Base-by-base conservation (phyloP, 495 filamentous ascomycete species). In the Sordaria brevicollis region DNA sequence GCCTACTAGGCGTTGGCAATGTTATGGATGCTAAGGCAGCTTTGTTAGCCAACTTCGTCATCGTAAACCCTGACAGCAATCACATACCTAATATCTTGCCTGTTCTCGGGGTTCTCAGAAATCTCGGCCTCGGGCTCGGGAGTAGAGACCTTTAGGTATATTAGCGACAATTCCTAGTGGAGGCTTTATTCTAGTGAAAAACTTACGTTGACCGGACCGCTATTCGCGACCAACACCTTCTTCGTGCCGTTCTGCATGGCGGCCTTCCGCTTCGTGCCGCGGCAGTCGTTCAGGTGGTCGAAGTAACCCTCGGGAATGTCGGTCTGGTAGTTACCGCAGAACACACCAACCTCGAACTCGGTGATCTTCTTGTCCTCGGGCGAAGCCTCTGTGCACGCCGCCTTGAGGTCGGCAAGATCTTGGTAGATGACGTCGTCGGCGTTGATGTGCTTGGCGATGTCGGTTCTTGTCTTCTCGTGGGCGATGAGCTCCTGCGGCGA, bases 401-500 rank as follows among this genome's bases (percentile, higher is more conserved):
- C 89, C 77, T 92, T 90, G 10, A 97, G 85, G 74, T 96, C 93
- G 13, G 87, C 86, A n/a, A 97, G 84, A 49, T 89, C 89, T 77
- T 97, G 93, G 80, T 92, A 98, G 71, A 99, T 91, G 35, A 97
- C 90, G 35, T 88, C 89, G 75, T 98, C 93, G n/a, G 94, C 93
- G 68, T 91, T 92, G 74, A 97, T 97, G 76, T 91, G 86, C 71
- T 88, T 81, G 17, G 94, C 91, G 67, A 97, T 92, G 15, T 85
- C 86, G 21, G 83, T 75, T 31, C 86, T 80, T 66, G 89, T 86
- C 35, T 92, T 88, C 74, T 92, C 88, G 77, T 94, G 90, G 2
- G 94, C 94, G 72, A 97, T 89, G 33, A 97, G 86, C 80, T 97
- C 93, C 19, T 84, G 84, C 8, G 91, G 89, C 15, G 90, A 91